Evolutionary conservation across 2,329 filamentous ascomycete species (phyloP), one percentile per base, ranked within the genome.

Genomic region (Scleromitrula shiraiana): DNA sequence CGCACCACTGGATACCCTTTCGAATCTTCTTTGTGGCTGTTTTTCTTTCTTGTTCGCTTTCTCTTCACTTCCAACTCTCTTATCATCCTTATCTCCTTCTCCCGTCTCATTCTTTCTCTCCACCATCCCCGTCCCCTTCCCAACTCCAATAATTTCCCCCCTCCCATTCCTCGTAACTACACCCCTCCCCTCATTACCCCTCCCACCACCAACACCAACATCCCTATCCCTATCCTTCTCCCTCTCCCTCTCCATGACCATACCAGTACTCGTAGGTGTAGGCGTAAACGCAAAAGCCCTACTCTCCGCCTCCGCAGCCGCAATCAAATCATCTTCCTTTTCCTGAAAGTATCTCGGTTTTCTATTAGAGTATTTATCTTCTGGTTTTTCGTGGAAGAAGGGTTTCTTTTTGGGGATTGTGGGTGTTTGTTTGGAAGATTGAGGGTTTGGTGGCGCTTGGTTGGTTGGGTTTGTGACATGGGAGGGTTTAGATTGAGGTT

Each of bases 341-440:
- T 60, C 58, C 17, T 57, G 44, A 22, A 60, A 61, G 43, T 56
- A 60, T n/a, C 53, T 51, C 14, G 37, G 17, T 49, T 55, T 2
- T 54, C 40, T 35, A 38, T 47, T 6, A 36, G 33, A n/a, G n/a
- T n/a, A n/a, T n/a, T n/a, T n/a, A 32, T 32, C 29, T 32, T 32
- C 29, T 12, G 29, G 29, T 15, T 32, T 32, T 32, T 32, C 29
- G 14, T 32, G 29, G 29, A 32, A 32, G 29, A n/a, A 32, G 8
- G 29, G 29, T 15, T 32, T 32, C 8, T 15, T 12, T 32, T 15
- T 32, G 29, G 2, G 29, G 29, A 5, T 32, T 32, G 29, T 12
- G 14, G 29, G 29, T 14, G 29, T 14, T 32, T 32, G 30, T 12
- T 33, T 17, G 2, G 30, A 7, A 15, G 12, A n/a, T n/a, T n/a